phyloP scores from a whole-genome alignment of 495 filamentous ascomycete genomes.

The Aspergillus avenaceus region DNA sequence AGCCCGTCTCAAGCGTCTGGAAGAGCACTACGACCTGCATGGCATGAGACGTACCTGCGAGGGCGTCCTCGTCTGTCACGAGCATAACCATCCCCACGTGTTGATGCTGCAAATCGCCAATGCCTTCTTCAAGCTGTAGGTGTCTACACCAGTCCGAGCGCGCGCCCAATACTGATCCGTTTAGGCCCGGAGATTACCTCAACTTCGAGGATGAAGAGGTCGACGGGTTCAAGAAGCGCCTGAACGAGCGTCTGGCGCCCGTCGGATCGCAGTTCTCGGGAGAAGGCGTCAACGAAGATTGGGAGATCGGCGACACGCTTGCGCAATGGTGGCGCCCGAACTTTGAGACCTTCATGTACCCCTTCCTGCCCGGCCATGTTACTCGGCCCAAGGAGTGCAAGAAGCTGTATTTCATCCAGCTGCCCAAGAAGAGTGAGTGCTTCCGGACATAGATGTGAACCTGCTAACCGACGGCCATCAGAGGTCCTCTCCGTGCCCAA shows the following conservation, averaged over 20 bases:
- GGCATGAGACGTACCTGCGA: constrained; percentile 97
- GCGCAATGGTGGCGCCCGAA: constrained; percentile 99
- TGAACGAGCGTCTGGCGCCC: constrained; percentile 90
- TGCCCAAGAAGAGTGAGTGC: constrained; percentile 81
- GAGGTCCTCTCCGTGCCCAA: constrained; percentile 97
- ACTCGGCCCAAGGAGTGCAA: constrained; percentile 98
- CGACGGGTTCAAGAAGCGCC: constrained; percentile 83
- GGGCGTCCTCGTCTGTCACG: constrained; percentile 93
- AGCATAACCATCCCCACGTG: constrained; percentile 97
- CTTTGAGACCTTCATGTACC: constrained; percentile 99
- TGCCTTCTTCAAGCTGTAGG: constrained; percentile 93
- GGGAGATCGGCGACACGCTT: constrained; percentile 89
- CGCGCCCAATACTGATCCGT: background rate
- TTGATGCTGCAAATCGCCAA: constrained; percentile 99
- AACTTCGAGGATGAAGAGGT: constrained; percentile 84
- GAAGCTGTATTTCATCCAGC: constrained; percentile 94
- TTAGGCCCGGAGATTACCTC: constrained; percentile 90
- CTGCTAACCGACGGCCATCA: constrained; percentile 25
- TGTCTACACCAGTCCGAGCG: background rate
- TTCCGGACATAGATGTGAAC: no score
- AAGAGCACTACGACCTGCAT: constrained; percentile 87
- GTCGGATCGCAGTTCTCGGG: constrained; percentile 83
- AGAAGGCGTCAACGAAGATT: constrained; percentile 81
- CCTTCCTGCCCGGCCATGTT: constrained; percentile 91
- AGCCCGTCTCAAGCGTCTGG: constrained; percentile 83